Evolutionary conservation across 106 monocot genomes (phyloP), one percentile per base, ranked within the genome.

Genomic region (Dendrobium chrysotoxum): DNA sequence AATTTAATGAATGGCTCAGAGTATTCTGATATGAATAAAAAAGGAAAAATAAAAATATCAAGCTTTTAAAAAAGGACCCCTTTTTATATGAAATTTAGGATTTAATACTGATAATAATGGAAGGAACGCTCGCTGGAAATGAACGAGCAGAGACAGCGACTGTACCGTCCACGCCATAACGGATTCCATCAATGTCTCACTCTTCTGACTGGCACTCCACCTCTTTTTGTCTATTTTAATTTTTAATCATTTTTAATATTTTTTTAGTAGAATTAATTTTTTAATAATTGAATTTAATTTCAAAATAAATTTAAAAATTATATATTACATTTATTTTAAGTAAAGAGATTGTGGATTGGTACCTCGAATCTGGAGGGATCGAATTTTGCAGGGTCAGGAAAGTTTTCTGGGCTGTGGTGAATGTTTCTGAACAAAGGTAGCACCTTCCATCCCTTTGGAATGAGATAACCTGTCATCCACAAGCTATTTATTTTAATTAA

Each of bases 391-490:
- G 96, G 96, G 54, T 93, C 86, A 8, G 87, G 74, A 45, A 96
- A 96, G 84, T 90, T 86, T 35, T 96, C 90, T 0, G 91, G 82
- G 71, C 88, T 92, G 89, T 93, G 93, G 86, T 96, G 93, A 74
- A 98, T 98, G 86, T 95, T 95, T 68, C 98, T 77, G 82, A 98
- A 98, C 66, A 98, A 79, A 3, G 98, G 98, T 78, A 98, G 53
- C 12, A 98, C 95, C 70, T 98, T 98, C 98, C 98, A 98, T 67
- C 98, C 98, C 81, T 95, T 98, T 6, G 98, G 98, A 76, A 98
- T 98, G 38, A 95, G 91, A 80, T 88, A 98, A 40, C 97, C 97
- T 98, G 88, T 40, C 4, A 16, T n/a, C 3, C 12, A 68, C 7
- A 70, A 17, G n/a, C 3, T 21, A 16, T 5, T 61, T 61, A 20